These are phyloP conservation scores for Lichina pygmaea DNA, from an alignment of 495 filamentous ascomycete genomes.

Conservation along the genomic window DNA sequence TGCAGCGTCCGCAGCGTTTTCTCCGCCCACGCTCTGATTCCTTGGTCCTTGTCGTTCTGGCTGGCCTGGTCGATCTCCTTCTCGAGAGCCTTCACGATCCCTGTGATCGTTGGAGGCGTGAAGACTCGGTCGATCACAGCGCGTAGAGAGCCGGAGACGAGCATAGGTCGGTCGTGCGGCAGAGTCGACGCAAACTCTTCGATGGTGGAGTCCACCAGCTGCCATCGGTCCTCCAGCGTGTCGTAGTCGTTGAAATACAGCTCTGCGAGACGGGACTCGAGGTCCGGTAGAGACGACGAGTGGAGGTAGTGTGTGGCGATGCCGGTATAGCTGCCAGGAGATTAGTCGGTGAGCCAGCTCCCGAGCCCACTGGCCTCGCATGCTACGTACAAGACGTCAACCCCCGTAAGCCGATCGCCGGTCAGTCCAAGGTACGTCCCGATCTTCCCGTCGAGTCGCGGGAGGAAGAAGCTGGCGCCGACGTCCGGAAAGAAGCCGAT, in stretches of 20 bases:
- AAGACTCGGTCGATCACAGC: conserved; percentile 49
- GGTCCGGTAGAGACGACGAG: conserved; percentile 50
- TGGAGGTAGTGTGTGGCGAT: conserved; percentile 88
- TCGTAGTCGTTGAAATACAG: conserved; percentile 60
- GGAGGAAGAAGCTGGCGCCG: conserved; percentile 82
- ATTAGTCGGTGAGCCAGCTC: not conserved
- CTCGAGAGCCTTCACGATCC: conserved; percentile 41
- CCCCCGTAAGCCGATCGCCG: conserved; percentile 50
- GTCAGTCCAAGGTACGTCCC: conserved; percentile 87
- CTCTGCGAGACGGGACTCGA: conserved; percentile 70
- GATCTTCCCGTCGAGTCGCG: conserved; percentile 53
- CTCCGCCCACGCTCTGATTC: conserved; percentile 32
- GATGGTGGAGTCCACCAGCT: conserved; percentile 60
- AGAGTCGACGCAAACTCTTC: conserved; percentile 74
- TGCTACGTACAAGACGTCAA: conserved; percentile 38
- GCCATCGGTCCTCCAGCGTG: conserved; percentile 26
- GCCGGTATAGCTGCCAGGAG: conserved; percentile 27
- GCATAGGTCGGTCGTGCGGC: conserved; percentile 33
- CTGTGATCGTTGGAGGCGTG: conserved; percentile 30
- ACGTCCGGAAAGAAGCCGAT: conserved; percentile 98
- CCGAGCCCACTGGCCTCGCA: conserved; percentile 1
- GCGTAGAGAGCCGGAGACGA: conserved; percentile 35
- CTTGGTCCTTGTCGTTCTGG: conserved; percentile 1
- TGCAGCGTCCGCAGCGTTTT: conserved; percentile 43
- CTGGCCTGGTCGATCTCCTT: conserved; percentile 14